Evolutionary conservation across 768 basidiomycete species (phyloP).

Genomic region (Cystofilobasidium capitatum): DNA sequence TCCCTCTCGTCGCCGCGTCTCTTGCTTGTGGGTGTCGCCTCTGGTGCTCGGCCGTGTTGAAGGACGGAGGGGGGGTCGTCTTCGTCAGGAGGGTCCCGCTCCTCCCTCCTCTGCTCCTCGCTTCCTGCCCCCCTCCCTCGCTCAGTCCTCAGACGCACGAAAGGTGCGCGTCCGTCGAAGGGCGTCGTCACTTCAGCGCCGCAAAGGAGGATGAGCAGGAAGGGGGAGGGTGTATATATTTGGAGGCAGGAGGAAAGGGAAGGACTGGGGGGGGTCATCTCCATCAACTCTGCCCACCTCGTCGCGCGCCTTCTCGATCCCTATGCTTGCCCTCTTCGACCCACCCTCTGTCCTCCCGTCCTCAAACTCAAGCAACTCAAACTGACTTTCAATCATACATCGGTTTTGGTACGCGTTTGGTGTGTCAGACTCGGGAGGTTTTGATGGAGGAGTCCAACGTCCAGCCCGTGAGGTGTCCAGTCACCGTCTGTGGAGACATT

Average conservation of each 20-base stretch:
- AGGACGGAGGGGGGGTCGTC: not conserved
- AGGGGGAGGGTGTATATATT: too few species aligned
- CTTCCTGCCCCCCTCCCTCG: slow-evolving; percentile 21
- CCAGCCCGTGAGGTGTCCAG: slow-evolving; percentile 94
- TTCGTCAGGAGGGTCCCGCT: slow-evolving; percentile 11
- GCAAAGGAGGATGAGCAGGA: too few species aligned
- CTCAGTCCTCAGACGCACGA: too few species aligned
- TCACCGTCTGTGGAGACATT: slow-evolving; percentile 98
- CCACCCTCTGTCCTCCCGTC: too few species aligned
- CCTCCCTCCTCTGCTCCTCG: slow-evolving; percentile 31
- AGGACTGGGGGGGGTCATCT: too few species aligned
- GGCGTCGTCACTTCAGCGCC: too few species aligned
- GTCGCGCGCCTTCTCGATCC: too few species aligned
- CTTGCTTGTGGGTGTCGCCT: slow-evolving; percentile 4
- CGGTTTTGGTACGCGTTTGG: not conserved
- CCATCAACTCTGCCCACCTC: too few species aligned
- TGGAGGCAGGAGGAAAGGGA: too few species aligned
- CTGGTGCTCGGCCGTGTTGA: slow-evolving; percentile 21
- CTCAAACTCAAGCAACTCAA: too few species aligned
- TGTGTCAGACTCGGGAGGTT: slow-evolving; percentile 79
- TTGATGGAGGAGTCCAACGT: slow-evolving; percentile 99
- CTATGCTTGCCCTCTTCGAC: too few species aligned
- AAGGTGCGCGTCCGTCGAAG: too few species aligned
- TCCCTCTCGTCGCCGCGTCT: not conserved
- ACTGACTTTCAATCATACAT: not conserved